Conservation (phyloP, 192 early-diverging fungal genomes). For the Powellomyces hirtus region DNA sequence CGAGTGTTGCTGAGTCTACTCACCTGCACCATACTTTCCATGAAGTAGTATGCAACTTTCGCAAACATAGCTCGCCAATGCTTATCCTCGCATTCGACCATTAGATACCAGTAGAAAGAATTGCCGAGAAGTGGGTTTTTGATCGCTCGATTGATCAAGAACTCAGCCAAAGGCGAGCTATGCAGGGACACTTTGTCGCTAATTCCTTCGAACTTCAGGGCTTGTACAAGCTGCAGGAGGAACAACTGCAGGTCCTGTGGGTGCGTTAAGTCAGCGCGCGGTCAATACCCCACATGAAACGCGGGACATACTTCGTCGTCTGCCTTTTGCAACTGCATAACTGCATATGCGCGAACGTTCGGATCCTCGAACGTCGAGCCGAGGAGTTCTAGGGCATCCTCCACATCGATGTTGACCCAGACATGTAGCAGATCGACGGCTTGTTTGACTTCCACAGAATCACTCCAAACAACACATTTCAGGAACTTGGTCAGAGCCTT, state of each 20-base stretch:
- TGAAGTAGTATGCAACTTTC: slow-evolving; percentile 80
- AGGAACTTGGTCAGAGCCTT: slow-evolving; percentile 97
- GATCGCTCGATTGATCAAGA: slow-evolving; percentile 86
- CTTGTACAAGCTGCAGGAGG: slow-evolving; percentile 96
- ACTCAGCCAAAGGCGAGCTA: slow-evolving; percentile 69
- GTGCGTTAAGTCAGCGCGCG: neutral
- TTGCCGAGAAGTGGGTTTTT: slow-evolving; percentile 86
- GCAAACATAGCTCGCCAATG: slow-evolving; percentile 80
- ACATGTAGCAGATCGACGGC: slow-evolving; percentile 81
- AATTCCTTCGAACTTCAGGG: slow-evolving; percentile 91
- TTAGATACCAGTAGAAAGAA: slow-evolving; percentile 95
- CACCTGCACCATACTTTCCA: slow-evolving; percentile 67
- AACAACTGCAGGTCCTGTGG: slow-evolving; percentile 86
- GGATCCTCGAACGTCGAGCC: slow-evolving; percentile 82
- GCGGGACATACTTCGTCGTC: slow-evolving; percentile 76
- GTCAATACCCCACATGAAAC: neutral
- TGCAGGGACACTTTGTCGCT: slow-evolving; percentile 23
- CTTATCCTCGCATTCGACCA: slow-evolving; percentile 93
- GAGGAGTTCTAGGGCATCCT: slow-evolving; percentile 94
- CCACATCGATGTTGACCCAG: slow-evolving; percentile 92
- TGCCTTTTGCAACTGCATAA: slow-evolving; percentile 80
- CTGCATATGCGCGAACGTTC: slow-evolving; percentile 83
- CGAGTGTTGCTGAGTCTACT: too few species aligned
- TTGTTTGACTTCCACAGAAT: slow-evolving; percentile 85
- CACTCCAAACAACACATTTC: slow-evolving; percentile 93